These are phyloP conservation scores for Gaillardinia entomophila DNA, from an alignment of 805 yeast species.

Conservation along the genomic window DNA sequence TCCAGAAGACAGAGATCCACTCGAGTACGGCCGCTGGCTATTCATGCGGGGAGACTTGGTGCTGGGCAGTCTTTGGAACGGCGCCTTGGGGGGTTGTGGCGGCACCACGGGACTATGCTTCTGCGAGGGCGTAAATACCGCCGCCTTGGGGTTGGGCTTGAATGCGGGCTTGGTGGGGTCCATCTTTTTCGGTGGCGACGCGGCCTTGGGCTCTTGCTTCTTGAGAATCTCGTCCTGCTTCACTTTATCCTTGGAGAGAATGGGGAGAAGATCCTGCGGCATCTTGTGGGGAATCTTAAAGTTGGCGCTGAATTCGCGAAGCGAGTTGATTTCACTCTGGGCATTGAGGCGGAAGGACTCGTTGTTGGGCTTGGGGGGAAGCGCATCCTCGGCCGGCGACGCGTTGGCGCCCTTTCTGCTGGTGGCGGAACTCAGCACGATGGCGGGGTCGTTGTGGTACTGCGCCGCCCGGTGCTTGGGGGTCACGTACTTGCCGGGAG, in stretches of 20 bases:
- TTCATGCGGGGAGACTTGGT: slow-evolving; percentile 30
- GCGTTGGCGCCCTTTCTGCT: slow-evolving; percentile 1
- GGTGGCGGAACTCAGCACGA: slow-evolving; percentile 48
- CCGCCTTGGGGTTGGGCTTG: slow-evolving; percentile 67
- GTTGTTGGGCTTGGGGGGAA: slow-evolving; percentile 9
- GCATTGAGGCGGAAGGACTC: slow-evolving; percentile 43
- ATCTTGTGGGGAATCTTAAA: slow-evolving; percentile 61
- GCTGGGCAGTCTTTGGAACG: slow-evolving; percentile 17
- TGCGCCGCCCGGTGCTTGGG: slow-evolving; percentile 52
- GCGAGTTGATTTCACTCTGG: slow-evolving; percentile 60
- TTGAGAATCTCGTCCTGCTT: slow-evolving; percentile 58
- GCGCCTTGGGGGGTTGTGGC: slow-evolving; percentile 22
- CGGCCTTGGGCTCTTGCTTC: slow-evolving; percentile 17
- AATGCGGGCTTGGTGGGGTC: slow-evolving; percentile 57
- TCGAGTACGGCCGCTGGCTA: slow-evolving; percentile 26
- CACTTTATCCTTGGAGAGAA: slow-evolving; percentile 59
- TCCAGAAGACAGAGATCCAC: slow-evolving; percentile 8
- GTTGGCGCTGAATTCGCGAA: slow-evolving; percentile 74
- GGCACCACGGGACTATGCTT: slow-evolving; percentile 18
- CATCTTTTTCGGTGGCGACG: slow-evolving; percentile 21
- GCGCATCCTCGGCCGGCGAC: neutral
- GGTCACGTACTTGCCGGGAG: slow-evolving; percentile 43
- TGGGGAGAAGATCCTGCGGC: slow-evolving; percentile 66
- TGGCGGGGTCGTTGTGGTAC: slow-evolving; percentile 60
- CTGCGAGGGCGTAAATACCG: slow-evolving; percentile 51